A percentile compares a stretch with the other conserved stretches of the same genome.
These are phyloP conservation scores for Phytopythium montanum DNA, from an alignment of 352 stramenopile species.

Conservation along the genomic window DNA sequence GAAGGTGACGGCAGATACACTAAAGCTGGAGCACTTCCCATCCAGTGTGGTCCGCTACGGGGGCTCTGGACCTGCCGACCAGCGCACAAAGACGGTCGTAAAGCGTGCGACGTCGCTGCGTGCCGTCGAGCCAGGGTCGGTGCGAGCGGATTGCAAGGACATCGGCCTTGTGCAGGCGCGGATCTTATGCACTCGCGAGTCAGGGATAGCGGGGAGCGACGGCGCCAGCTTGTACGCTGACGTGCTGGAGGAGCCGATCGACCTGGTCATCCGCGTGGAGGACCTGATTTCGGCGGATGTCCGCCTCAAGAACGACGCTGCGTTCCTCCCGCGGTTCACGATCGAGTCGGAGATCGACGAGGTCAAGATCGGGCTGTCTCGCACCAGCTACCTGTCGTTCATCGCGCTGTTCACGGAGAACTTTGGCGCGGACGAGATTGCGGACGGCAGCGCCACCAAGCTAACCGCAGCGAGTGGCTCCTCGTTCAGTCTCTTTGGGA, in stretches of 20 bases:
- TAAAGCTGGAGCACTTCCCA: constrained; percentile 62
- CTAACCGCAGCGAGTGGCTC: constrained; percentile 3
- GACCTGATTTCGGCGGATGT: constrained; percentile 56
- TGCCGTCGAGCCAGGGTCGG: constrained; percentile 6
- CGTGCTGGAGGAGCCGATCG: constrained; percentile 33
- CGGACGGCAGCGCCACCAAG: not conserved
- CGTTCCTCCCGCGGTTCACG: constrained; percentile 59
- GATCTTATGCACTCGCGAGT: constrained; percentile 28
- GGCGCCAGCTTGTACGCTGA: constrained; percentile 21
- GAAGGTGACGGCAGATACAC: constrained; percentile 46
- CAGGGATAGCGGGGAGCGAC: constrained; percentile 7
- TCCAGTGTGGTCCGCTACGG: constrained; percentile 51
- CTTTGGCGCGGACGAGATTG: constrained; percentile 62
- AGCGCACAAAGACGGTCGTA: constrained; percentile 28
- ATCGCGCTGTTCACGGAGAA: constrained; percentile 65
- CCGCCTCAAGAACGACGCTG: constrained; percentile 24
- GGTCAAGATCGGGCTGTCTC: constrained; percentile 25
- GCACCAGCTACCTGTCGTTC: constrained; percentile 58
- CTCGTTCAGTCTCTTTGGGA: constrained; percentile 4
- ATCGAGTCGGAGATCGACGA: constrained; percentile 40
- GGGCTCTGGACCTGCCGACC: constrained; percentile 15
- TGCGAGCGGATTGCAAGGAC: constrained; percentile 35
- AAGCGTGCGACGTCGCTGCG: constrained; percentile 9
- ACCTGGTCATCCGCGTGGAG: constrained; percentile 62
- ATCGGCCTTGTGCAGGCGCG: constrained; percentile 49